A percentile compares a stretch with the other conserved stretches of the same genome.
Conservation (phyloP, 2,329 filamentous ascomycete species). For the Ascochyta koolunga region DNA sequence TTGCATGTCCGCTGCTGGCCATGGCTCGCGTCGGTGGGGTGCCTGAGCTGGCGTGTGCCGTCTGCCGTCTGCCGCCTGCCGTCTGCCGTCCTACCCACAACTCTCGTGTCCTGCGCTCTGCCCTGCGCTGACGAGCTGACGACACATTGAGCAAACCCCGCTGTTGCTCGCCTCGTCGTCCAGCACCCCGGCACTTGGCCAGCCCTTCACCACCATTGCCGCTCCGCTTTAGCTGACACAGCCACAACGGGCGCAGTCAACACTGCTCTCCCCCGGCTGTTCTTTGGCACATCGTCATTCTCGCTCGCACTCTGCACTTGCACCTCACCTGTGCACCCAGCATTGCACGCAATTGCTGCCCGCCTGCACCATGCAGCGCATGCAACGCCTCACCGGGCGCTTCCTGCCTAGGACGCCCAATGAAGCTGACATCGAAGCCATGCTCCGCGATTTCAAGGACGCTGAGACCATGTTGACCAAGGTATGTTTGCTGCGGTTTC, state of each 20-base stretch:
- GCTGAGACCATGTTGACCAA: constrained; percentile 75
- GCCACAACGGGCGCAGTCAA: constrained; percentile 22
- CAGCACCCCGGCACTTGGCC: background rate
- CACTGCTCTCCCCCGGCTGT: background rate
- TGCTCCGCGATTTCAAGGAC: constrained; percentile 81
- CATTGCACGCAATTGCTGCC: constrained; percentile 23
- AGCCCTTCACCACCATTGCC: constrained; percentile 25
- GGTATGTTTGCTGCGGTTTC: constrained; percentile 54
- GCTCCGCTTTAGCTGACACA: constrained; percentile 24
- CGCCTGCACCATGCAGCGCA: constrained; percentile 65
- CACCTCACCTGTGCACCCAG: constrained; percentile 1
- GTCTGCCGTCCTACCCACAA: constrained; percentile 11
- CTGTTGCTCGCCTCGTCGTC: background rate
- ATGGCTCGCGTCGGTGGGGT: background rate
- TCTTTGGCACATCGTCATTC: background rate
- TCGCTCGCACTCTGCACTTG: background rate
- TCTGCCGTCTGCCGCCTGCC: no score
- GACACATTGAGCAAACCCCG: constrained; percentile 3
- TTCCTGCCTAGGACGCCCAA: constrained; percentile 75
- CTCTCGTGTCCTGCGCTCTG: background rate
- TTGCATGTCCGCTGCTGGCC: background rate
- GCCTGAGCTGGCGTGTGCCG: constrained; percentile 13
- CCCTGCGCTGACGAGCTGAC: constrained; percentile 1
- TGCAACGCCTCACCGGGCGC: constrained; percentile 77
- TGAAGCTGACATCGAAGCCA: constrained; percentile 74